Evolutionary conservation across 2,329 filamentous ascomycete species (phyloP).

Genomic region (Arthroderma sp.): DNA sequence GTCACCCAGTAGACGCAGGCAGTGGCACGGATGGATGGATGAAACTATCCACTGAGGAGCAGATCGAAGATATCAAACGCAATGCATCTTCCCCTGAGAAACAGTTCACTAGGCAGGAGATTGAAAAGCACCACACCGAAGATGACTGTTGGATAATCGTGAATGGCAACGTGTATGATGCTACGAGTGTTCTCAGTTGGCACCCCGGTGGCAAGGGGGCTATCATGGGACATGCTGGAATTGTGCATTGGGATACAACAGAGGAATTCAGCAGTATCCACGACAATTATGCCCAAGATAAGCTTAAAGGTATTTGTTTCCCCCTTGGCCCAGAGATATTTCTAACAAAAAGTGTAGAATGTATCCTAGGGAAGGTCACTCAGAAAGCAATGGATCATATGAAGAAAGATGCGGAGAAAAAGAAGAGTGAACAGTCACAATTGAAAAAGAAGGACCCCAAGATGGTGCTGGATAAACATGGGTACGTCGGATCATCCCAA

Average conservation of each 20-base stretch:
- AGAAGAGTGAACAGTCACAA: conserved; percentile 29
- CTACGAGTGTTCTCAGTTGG: conserved; percentile 37
- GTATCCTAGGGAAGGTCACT: conserved; percentile 39
- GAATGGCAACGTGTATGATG: conserved; percentile 42
- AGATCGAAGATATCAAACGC: conserved; percentile 36
- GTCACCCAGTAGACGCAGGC: conserved; percentile 37
- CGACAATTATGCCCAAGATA: conserved; percentile 41
- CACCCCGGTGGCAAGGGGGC: conserved; percentile 41
- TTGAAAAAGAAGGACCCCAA: conserved; percentile 20
- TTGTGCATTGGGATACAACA: conserved; percentile 39
- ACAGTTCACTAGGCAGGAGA: conserved; percentile 42
- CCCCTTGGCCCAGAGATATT: neutral
- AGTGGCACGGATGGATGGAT: conserved; percentile 41
- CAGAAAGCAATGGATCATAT: conserved; percentile 40
- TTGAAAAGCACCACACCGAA: conserved; percentile 40
- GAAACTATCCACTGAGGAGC: conserved; percentile 37
- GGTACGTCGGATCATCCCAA: conserved; percentile 8
- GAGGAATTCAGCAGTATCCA: conserved; percentile 42
- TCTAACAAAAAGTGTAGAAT: conserved; percentile 28
- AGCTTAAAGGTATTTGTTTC: conserved; percentile 31
- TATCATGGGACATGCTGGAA: conserved; percentile 40
- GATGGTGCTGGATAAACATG: conserved; percentile 29
- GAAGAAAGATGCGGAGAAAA: conserved; percentile 33
- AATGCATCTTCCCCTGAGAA: conserved; percentile 37
- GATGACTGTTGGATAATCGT: conserved; percentile 45